Evolutionary conservation across 768 basidiomycete genomes (phyloP), one percentile per base, ranked within the genome.

Genomic region (Xerocomellus chrysenteron): DNA sequence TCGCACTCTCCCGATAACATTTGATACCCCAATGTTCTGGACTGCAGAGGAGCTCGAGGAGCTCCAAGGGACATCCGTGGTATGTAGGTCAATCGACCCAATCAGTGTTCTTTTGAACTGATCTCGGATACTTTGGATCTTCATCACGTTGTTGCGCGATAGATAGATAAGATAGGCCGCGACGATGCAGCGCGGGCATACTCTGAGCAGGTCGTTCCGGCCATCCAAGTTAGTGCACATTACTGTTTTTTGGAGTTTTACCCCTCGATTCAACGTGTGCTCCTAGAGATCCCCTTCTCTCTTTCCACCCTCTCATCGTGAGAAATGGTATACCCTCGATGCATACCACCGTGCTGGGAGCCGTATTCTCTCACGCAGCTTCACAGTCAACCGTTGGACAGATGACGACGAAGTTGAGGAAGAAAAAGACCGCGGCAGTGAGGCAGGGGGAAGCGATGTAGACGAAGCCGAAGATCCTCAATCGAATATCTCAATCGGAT

Each of bases 21-120:
- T 98, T 67, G 81, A 88, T 61, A 95, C 94, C 0, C 92, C 94
- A 1, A 98, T 99, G 91, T 95, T 98, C 67, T 98, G 97, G 97
- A 75, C 68, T 42, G 78, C 81, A 3, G 80, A 79, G 3, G 93
- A 97, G 52, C 72, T 95, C 11, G 71, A 75, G 26, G 87, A 92
- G 60, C 78, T 99, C 14, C 74, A 77, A 55, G 97, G 94, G 0
- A 96, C 94, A 43, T 82, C 86, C n/a, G 85, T 98, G 73, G 80
- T 92, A 80, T 83, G 92, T 93, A 68, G 67, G 81, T 83, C 68
- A 41, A 24, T 55, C 46, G 37, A 11, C n/a, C 43, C 35, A 7
- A 36, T 24, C 6, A 24, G 9, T 4, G 4, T 36, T 42, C 39
- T 2, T 26, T 35, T 41, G 28, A 47, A 9, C 49, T 48, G 37